These are phyloP conservation scores for Podospora bellae-mahoneyi DNA, from an alignment of 495 filamentous ascomycete species.

Conservation along the genomic window DNA sequence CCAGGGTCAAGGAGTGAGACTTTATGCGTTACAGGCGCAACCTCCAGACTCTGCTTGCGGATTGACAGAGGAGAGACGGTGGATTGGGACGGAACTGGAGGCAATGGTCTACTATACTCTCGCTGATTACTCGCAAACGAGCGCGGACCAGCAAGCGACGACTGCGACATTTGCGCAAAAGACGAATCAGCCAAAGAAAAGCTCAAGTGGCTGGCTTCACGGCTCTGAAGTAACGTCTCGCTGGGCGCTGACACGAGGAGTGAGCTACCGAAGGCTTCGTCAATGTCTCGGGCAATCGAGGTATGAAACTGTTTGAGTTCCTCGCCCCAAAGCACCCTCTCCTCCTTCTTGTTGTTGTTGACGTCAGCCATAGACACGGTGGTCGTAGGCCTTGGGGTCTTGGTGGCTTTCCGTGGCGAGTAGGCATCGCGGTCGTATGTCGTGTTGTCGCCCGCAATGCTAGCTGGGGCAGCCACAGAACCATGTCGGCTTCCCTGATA, in stretches of 20 bases:
- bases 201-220: conserved; percentile 29
- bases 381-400: background rate
- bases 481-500: conserved; percentile 19
- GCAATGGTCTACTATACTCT: conserved; percentile 46
- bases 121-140: conserved; percentile 12
- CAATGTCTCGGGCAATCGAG: conserved; percentile 50
- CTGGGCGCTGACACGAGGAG: conserved; percentile 48
- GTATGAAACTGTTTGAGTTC: conserved; percentile 49
- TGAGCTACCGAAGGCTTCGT: conserved; percentile 77
- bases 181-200: conserved; percentile 23
- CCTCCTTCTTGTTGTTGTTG: conserved; percentile 21
- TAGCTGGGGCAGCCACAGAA: conserved; percentile 24
- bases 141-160: background rate
- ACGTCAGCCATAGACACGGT: conserved; percentile 22
- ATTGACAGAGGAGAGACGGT: conserved; percentile 26
- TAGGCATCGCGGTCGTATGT: conserved; percentile 23
- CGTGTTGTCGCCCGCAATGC: conserved; percentile 29
- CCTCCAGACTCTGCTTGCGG: conserved; percentile 23
- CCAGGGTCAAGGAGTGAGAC: conserved; percentile 3
- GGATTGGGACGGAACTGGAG: conserved; percentile 52
- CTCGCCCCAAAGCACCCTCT: conserved; percentile 41
- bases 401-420: conserved; percentile 13
- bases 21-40: conserved; percentile 15
- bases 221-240: conserved; percentile 17
- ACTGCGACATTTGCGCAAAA: background rate